Evolutionary conservation across 2,329 filamentous ascomycete species (phyloP).

Genomic region (Trichoderma afroharzianum): DNA sequence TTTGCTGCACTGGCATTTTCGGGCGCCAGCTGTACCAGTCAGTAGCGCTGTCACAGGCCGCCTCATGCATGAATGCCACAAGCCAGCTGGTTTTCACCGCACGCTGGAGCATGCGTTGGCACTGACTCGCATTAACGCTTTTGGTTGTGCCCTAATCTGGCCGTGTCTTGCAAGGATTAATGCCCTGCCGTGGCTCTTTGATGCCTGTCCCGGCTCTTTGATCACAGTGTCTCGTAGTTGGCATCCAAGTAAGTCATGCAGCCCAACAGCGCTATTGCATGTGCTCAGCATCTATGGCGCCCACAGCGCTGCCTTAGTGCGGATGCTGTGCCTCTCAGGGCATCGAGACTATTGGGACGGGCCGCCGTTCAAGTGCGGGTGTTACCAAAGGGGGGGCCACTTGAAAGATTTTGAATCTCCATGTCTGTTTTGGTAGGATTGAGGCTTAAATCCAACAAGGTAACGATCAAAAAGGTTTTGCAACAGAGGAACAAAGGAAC

Average conservation of each 20-base stretch:
- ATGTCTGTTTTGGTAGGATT: neutral
- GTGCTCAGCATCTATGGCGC: neutral
- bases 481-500: too few relatives aligned
- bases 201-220: neutral
- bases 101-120: conserved; percentile 9
- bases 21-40: neutral
- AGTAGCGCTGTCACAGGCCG: neutral
- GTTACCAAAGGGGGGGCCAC: neutral
- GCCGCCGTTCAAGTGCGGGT: neutral
- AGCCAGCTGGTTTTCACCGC: neutral
- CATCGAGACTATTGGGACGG: neutral
- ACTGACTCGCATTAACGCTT: conserved; percentile 1
- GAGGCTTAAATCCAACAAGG: neutral
- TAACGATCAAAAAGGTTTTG: neutral
- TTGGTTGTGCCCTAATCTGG: conserved; percentile 4
- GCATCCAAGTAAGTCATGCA: conserved; percentile 1
- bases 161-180: neutral
- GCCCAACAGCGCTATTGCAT: neutral
- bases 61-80: conserved; percentile 17
- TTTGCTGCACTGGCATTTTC: neutral
- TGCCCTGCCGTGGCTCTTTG: neutral
- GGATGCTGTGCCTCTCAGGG: neutral
- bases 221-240: conserved; percentile 1
- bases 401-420: neutral
- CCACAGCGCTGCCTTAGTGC: neutral